These are phyloP conservation scores for Dipodascus albidus DNA, from an alignment of 805 yeast species.

Conservation along the genomic window DNA sequence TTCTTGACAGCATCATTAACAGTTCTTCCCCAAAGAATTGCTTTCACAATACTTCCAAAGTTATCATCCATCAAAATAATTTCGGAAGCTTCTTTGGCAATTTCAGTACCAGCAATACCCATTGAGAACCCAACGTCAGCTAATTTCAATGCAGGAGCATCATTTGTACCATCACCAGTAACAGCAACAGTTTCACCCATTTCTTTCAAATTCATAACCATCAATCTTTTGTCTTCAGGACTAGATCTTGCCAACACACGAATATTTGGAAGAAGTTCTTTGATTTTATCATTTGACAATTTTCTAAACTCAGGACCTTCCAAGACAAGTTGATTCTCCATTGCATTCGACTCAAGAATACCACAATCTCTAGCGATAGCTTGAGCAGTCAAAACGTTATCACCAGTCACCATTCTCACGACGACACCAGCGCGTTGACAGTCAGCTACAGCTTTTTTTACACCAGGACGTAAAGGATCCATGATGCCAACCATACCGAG, in stretches of 20 bases:
- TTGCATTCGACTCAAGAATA: constrained; percentile 38
- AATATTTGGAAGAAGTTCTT: constrained; percentile 54
- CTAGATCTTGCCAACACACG: constrained; percentile 87
- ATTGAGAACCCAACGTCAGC: constrained; percentile 98
- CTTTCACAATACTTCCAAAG: constrained; percentile 88
- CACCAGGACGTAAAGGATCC: constrained; percentile 90
- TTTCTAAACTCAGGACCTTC: constrained; percentile 88
- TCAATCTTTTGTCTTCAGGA: constrained; percentile 86
- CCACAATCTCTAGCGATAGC: constrained; percentile 86
- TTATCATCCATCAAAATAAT: constrained; percentile 90
- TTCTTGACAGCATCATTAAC: constrained; percentile 90
- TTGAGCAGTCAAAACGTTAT: constrained; percentile 79
- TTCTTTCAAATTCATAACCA: constrained; percentile 69
- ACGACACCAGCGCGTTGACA: constrained; percentile 88
- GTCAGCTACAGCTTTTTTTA: constrained; percentile 73
- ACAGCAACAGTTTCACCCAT: constrained; percentile 95
- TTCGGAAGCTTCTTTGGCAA: constrained; percentile 95
- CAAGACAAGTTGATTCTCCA: constrained; percentile 48
- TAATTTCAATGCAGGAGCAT: constrained; percentile 91
- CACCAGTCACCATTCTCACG: constrained; percentile 98
- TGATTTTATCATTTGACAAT: constrained; percentile 45
- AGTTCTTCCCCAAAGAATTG: constrained; percentile 97
- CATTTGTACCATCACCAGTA: constrained; percentile 98
- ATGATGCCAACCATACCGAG: constrained; percentile 84
- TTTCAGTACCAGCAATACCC: constrained; percentile 99